Base-by-base conservation (phyloP, 495 filamentous ascomycete genomes). In the Xylaria intraflava region DNA sequence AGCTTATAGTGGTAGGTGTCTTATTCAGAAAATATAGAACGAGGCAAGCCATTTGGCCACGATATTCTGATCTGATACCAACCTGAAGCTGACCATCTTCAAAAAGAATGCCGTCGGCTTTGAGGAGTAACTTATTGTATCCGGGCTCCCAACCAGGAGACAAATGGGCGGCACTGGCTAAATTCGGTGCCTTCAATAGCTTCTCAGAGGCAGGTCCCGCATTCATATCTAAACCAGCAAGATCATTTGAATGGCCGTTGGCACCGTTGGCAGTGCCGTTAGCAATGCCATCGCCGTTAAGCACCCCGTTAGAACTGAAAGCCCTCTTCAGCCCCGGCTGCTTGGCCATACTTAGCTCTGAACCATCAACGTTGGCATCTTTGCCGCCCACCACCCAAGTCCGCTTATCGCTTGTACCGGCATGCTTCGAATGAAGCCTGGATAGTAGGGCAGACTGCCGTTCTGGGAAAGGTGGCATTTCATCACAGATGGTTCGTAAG, bases 381-480 rank as follows among this genome's bases (percentile, higher is more conserved):
- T 92, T 95, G 42, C 90, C 92, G 42, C 90, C 90, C 30, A 97
- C 87, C 22, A 95, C 86, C 91, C 92, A 98, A 0, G 93, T 97
- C 53, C 93, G 80, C 71, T 90, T 95, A 66, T 97, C 94, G 61
- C 85, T 92, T 2, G 89, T 90, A 41, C 85, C 84, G 17, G 87
- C 88, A 58, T 93, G 90, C 70, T 91, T 95, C 71, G 93, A 88
- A 67, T 97, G 93, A 27, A 99, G 79, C 31, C 94, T 80, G 12
- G 91, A 96, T 23, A 99, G 73, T 24, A 99, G 74, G 2, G 93
- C 93, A 3, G 91, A 96, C 17, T 92, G 81, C 46, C 94, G 82
- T 68, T 99, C 91, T 0, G 94, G 94, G 74, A 97, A 99, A 0
- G 94, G 91, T 12, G 94, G 94, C 94, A 99, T 97, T 65, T 99